Percentiles rank a stretch among this genome's conserved stretches.
These are phyloP conservation scores for Lactarius vividus DNA, from an alignment of 768 basidiomycete species.

Conservation along the genomic window DNA sequence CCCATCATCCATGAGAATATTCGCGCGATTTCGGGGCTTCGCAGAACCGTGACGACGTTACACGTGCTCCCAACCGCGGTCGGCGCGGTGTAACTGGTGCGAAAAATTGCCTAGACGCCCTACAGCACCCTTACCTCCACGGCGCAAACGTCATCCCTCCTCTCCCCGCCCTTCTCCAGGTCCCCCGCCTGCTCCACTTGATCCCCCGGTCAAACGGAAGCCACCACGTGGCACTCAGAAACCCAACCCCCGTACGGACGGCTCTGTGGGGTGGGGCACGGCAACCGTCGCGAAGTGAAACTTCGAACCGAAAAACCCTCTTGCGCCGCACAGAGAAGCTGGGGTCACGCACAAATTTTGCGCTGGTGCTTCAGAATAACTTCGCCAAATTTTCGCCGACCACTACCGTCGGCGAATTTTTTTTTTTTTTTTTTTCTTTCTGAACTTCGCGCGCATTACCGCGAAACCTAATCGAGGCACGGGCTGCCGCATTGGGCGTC, in stretches of 20 bases:
- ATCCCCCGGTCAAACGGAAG: background rate
- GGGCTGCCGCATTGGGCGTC: background rate
- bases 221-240: conserved; percentile 13
- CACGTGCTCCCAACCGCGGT: conserved; percentile 18
- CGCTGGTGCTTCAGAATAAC: conserved; percentile 3
- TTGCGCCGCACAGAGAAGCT: conserved; percentile 14
- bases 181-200: background rate
- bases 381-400: background rate
- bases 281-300: conserved; percentile 14
- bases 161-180: conserved; percentile 13
- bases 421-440: background rate
- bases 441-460: background rate
- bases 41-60: background rate
- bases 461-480: conserved; percentile 13
- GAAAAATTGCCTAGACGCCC: background rate
- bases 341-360: background rate
- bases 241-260: background rate
- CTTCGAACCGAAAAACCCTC: conserved; percentile 6
- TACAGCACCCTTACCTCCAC: conserved; percentile 1
- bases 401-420: background rate
- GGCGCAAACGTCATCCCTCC: conserved; percentile 10
- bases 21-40: conserved; percentile 18
- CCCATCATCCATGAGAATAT: conserved; percentile 5
- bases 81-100: conserved; percentile 10
- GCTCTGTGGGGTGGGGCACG: background rate